Conservation (phyloP, 345 rosid species). For the Tarenaya hassleriana region DNA sequence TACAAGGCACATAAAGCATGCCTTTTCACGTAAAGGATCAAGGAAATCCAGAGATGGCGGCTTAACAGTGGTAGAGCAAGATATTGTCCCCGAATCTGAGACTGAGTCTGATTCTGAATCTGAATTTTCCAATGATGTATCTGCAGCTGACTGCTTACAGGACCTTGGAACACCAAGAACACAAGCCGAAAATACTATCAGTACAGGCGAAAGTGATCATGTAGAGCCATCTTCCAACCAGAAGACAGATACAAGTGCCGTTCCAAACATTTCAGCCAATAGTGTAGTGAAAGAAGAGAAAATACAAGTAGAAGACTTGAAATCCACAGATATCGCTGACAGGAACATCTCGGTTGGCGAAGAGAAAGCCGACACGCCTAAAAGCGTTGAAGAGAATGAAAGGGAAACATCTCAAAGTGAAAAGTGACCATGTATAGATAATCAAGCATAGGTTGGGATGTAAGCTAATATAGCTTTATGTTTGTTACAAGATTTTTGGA, state of each 20-base stretch:
- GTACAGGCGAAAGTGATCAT: conserved; percentile 24
- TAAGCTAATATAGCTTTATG: background rate
- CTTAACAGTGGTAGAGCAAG: conserved; percentile 24
- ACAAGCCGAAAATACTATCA: conserved; percentile 21
- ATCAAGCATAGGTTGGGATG: conserved; percentile 1
- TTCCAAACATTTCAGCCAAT: conserved; percentile 17
- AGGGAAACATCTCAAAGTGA: background rate
- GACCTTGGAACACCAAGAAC: conserved; percentile 20
- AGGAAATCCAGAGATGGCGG: conserved; percentile 26
- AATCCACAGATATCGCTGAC: conserved; percentile 12
- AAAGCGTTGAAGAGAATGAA: background rate
- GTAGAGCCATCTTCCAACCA: conserved; percentile 20
- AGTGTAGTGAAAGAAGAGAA: conserved; percentile 19
- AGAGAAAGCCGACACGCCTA: conserved; percentile 12
- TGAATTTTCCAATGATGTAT: conserved; percentile 42
- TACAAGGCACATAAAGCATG: conserved; percentile 51
- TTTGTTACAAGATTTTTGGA: conserved; percentile 2
- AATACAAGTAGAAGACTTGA: conserved; percentile 17
- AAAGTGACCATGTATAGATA: background rate
- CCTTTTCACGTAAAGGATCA: conserved; percentile 63
- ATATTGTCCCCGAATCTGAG: conserved; percentile 31
- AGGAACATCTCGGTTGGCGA: conserved; percentile 15
- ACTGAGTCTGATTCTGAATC: conserved; percentile 30
- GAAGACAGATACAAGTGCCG: conserved; percentile 6
- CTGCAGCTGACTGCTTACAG: conserved; percentile 18